A percentile compares a stretch with the other conserved stretches of the same genome.
Evolutionary conservation across 352 stramenopile species (phyloP).

Genomic region (Globisporangium viniferum): DNA sequence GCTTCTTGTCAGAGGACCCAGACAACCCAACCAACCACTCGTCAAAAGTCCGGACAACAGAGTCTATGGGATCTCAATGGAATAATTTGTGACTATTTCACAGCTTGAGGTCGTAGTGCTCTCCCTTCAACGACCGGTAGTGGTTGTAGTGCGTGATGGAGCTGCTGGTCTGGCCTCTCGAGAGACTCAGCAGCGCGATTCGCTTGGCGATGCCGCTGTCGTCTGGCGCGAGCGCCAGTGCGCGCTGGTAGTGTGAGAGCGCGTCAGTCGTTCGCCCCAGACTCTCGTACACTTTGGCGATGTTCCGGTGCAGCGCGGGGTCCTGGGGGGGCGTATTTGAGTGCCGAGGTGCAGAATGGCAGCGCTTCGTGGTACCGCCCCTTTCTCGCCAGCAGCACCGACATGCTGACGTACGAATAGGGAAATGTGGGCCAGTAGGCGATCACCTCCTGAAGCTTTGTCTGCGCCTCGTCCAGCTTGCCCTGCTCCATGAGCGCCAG

Average conservation of each 20-base stretch:
- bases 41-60: too few species aligned
- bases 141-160: slow-evolving; percentile 40
- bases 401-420: slow-evolving; percentile 54
- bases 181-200: slow-evolving; percentile 52
- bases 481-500: slow-evolving; percentile 46
- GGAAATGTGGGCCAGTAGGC: slow-evolving; percentile 46
- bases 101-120: slow-evolving; percentile 66
- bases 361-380: slow-evolving; percentile 51
- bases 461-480: slow-evolving; percentile 35
- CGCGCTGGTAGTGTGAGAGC: slow-evolving; percentile 40
- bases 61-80: too few species aligned
- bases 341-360: slow-evolving; percentile 29
- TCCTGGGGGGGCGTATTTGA: slow-evolving; percentile 42
- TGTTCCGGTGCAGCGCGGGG: slow-evolving; percentile 50
- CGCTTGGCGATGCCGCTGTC: slow-evolving; percentile 38
- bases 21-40: background rate
- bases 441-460: slow-evolving; percentile 41
- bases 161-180: slow-evolving; percentile 19
- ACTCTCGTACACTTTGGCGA: slow-evolving; percentile 50
- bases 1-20: background rate
- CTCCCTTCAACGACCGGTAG: slow-evolving; percentile 36
- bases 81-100: background rate
- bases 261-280: slow-evolving; percentile 47
- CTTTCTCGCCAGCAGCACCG: slow-evolving; percentile 35
- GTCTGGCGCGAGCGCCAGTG: slow-evolving; percentile 27